Base-by-base conservation (phyloP, 129 eudicot genomes). In the Artemisia argyi region DNA sequence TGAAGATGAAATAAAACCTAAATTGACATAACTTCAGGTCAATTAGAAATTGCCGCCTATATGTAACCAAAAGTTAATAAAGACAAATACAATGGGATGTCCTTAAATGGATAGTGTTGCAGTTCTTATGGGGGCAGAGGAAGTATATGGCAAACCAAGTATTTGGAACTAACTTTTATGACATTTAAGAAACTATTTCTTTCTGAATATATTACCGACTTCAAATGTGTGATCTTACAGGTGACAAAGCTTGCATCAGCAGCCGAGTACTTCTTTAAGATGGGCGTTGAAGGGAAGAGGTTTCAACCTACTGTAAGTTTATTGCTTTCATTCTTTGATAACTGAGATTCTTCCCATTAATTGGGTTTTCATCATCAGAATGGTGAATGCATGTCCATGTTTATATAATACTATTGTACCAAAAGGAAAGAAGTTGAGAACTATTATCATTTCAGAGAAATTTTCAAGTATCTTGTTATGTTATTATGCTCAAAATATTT, bases 211-310 rank as follows among this genome's bases (percentile, higher is more conserved):
- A 59, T 59, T 12, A 71, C 52, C 19, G 11, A 48, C 61, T 42
- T 52, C 8, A 58, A 48, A 24, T 9, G 30, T 68, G 17, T 47
- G 71, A n/a, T 73, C 58, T 11, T 85, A 28, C 71, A 93, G 96
- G 96, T 93, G 61, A 96, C 98, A 11, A 93, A 89, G 84, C 96
- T 93, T 73, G 98, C 98, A 47, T 89, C 96, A 32, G 98, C 96
- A 67, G 96, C 98, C 0, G 98, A 93, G 68, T 93, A 93, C 76
- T 93, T 93, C 81, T 93, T 93, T 76, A 93, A 87, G 77, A 71
- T 89, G 85, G 98, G 98, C 1, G 96, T 87, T 30, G 98, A 93
- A 73, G 98, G 98, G 69, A 93, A 93, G 80, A 84, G 90, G 75
- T 93, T 93, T 67, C 85, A 96, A 5, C 98, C 98, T 11, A 93